Evolutionary conservation across 192 early-diverging fungal genomes (phyloP), one percentile per base, ranked within the genome.

Genomic region (Rhizophagus sp.): DNA sequence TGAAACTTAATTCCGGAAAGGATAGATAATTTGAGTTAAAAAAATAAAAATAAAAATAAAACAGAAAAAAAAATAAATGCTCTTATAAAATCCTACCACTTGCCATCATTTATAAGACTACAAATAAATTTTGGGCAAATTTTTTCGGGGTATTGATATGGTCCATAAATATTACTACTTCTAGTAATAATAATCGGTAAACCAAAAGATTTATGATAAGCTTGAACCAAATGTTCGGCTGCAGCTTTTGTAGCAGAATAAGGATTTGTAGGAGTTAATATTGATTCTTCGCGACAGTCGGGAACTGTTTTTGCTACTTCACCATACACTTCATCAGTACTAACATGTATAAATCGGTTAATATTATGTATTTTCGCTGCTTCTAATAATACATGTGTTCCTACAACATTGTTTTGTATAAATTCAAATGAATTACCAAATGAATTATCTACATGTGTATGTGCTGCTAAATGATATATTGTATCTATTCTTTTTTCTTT

Each of bases 181-280:
- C 94, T 89, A 9, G 93, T 94, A 80, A 95, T 94, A 80, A 95
- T 90, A 10, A 91, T 89, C 30, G 94, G 94, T 11, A 94, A 70
- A 1, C 90, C 87, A 79, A 94, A 95, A 2, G 93, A 94, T 80
- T 91, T 94, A 78, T 90, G 82, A 80, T 95, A 95, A 0, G 94
- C 90, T 64, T 88, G 88, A 6, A 92, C 93, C 30, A 95, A 84
- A 71, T 88, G 90, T 82, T 95, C 94, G 10, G 94, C 94, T 5
- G 94, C 94, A 19, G 93, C 94, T 82, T 95, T 95, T n/a, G 94
- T 93, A 2, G 94, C 94, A 5, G 93, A 90, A 79, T 95, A 95
- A 0, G 94, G 94, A 65, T 94, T 95, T 68, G 91, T 90, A 4
- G 94, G 93, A 13, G 89, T 88, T 4, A 94, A 84, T 13, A 91